Evolutionary conservation across 2,329 filamentous ascomycete genomes (phyloP), one percentile per base, ranked within the genome.

Genomic region (Botrytis squamosa): DNA sequence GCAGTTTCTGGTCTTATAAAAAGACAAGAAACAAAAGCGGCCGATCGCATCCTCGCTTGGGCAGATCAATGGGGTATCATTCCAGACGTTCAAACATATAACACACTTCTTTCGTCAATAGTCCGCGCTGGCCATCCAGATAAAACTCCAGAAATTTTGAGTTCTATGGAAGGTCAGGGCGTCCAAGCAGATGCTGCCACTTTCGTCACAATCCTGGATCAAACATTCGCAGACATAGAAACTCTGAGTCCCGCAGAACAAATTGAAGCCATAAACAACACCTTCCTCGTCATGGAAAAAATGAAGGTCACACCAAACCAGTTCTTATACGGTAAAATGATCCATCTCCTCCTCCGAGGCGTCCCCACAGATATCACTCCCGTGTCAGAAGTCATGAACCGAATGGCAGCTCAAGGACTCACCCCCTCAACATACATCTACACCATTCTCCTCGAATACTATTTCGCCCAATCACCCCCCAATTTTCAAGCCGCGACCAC

Each of bases 181-280:
- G 81, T 93, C 42, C 77, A 85, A 44, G 87, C 90, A 1, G 89
- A 94, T 80, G 84, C 86, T n/a, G 87, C 87, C 9, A 96, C 93
- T 0, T 93, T 93, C 81, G 92, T 90, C 36, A 89, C 93, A 75
- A 85, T 96, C 73, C 84, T 96, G 12, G 89, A 92, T 60, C 87
- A 87, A 78, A 81, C 88, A 75, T 83, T 88, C 78, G 79, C 83
- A 75, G 77, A 81, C 59, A 82, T 88, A 60, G 79, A 82, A 55
- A 69, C 77, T 42, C 79, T 85, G 66, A 80, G 83, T 2, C 81
- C 84, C 0, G 81, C 84, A 18, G 85, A 89, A 71, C 90, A 91
- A 80, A 79, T 81, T 33, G 79, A 82, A 2, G 83, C 85, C 29
- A 85, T 93, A 10, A 78, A 85, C n/a, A 79, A 81, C 7, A 83